Base-by-base conservation (phyloP, 2,329 filamentous ascomycete genomes). In the Dothiorella sarmentorum region DNA sequence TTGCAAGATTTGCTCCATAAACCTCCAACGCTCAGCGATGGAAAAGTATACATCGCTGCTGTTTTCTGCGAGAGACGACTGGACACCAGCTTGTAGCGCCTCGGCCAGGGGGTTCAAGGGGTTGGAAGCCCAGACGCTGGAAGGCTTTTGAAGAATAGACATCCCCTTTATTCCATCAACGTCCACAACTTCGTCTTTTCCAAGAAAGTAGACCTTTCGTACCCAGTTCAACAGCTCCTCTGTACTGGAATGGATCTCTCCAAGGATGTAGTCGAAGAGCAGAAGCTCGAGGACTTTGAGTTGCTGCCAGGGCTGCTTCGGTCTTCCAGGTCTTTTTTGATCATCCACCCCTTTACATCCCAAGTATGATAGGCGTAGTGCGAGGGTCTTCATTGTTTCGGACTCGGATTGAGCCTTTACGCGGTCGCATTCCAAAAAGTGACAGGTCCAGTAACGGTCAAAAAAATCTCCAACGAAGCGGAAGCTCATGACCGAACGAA, bases 281-380 rank as follows among this genome's bases (percentile, higher is more conserved):
- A 65, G 56, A 15, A 70, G 58, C 35, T 72, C 69, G 1, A 70
- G 62, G 1, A 70, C 62, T 42, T 67, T 69, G 10, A 68, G 61
- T 44, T 71, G 67, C 9, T 64, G 61, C 63, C 63, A 69, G 7
- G 67, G 18, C n/a, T 13, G 3, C 22, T 52, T 47, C 3, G 7
- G 7, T 29, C 3, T 10, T 10, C 27, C 2, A 29, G 27, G 27
- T 7, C 27, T 29, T 29, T 2, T 29, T 22, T 6, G 3, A 15
- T 10, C n/a, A 11, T 55, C 57, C 2, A 40, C 4, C 29, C 31
- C 15, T 17, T 3, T 10, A 29, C 7, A 29, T 7, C 43, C 3
- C 27, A 29, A 2, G 27, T 2, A 29, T 6, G 27, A 29, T 29
- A 2, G 3, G 11, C 27, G 27, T 3, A 10, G 11, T 29, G 7